Evolutionary conservation across 192 early-diverging fungal genomes (phyloP), one percentile per base, ranked within the genome.

Genomic region (Borealophlyctis nickersoniae): DNA sequence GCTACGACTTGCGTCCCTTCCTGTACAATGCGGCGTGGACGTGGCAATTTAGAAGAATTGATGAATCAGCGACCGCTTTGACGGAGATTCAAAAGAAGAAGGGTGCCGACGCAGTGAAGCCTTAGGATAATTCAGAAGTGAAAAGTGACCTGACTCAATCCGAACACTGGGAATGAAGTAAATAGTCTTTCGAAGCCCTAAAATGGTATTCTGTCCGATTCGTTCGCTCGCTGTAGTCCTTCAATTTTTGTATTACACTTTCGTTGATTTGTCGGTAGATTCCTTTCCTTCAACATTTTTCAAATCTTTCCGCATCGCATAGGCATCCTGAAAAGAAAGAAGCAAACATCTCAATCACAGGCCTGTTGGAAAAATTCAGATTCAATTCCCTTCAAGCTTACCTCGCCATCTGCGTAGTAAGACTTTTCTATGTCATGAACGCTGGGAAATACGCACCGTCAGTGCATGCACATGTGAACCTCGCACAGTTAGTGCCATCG

Each of bases 401-500:
- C 13, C 62, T 99, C 96, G 23, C 96, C 96, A 72, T 99, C 95
- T 2, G 94, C 96, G 74, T 99, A 99, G 73, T 99, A 99, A 65
- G 92, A 91, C 66, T 90, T 89, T 71, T 99, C 96, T 23, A 93
- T 86, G 29, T 93, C 90, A 58, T 91, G 81, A 16, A 95, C 86
- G 48, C 87, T 90, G 61, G 22, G 28, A 31, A 55, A 3, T 24
- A 63, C 14, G 48, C 33, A 58, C 4, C 55, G 2, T 19, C 19
- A 56, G 36, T 22, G 24, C 16, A 31, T 36, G 49, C 29, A 73
- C 39, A 36, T n/a, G 36, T 31, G 19, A n/a, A 30, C 3, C 49
- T 32, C 36, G 3, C 62, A 19, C 27, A 56, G 14, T n/a, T n/a
- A n/a, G n/a, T n/a, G 13, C 22, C 13, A 52, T 2, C 29, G 19